Base-by-base conservation (phyloP, 2,329 filamentous ascomycete genomes). In the Parascedosporium putredinis region DNA sequence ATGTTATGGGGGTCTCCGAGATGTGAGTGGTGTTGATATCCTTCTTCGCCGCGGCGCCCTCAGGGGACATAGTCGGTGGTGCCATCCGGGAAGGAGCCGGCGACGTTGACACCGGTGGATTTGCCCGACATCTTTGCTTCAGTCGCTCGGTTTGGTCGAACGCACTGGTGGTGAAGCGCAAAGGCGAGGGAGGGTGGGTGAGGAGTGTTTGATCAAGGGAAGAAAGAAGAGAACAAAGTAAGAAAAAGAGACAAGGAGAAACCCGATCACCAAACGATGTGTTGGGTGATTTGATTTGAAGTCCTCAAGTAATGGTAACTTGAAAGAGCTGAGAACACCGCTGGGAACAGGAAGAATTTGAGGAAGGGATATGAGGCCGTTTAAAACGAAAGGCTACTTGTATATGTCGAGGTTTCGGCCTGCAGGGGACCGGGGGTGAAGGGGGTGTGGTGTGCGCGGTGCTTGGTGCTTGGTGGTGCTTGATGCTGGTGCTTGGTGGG, bases 1-100 rank as follows among this genome's bases (percentile, higher is more conserved):
- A 76, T 53, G 87, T 95, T 59, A 94, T 83, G 51, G 86, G 84
- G 55, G 79, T 79, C 56, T 94, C 88, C 56, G 87, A 81, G 68
- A 95, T 93, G 68, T 95, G 88, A 61, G 84, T 78, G 72, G 94
- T 95, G 73, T 83, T 72, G 52, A 64, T 40, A 53, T 81, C 72
- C 50, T 58, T 55, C 25, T 54, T 60, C 45, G 12, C 20, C n/a
- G 23, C 24, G 23, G 14, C n/a, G 33, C 23, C 47, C 47, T 49
- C 44, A 73, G 64, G 52, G 74, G 74, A 74, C 68, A 63, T 76
- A 76, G 57, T 79, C 75, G 54, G 68, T 72, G 47, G 75, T 78
- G 64, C 75, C 75, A 59, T 79, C 75, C 24, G 68, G 64, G 55
- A 72, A 68, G 60, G 67, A 31, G 12, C 7, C 27, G 27, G 27